phyloP scores from a whole-genome alignment of 257 asterid species.

The Coffea eugenioides region DNA sequence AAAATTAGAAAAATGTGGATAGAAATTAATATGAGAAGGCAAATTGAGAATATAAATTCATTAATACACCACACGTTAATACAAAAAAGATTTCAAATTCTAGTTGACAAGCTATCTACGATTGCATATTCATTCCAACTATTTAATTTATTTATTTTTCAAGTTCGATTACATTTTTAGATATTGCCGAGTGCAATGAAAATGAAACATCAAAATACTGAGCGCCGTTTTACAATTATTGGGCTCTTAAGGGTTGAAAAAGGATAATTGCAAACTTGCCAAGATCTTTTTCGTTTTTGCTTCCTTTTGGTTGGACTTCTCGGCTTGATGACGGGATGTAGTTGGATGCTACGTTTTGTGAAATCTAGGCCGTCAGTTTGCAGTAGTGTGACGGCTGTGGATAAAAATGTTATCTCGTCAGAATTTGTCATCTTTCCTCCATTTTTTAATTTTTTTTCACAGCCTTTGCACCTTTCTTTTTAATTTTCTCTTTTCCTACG shows the following conservation, averaged over 20 bases:
- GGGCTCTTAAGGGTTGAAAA: neutral
- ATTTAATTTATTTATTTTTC: neutral
- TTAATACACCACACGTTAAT: neutral
- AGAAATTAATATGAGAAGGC: no score
- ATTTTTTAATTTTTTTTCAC: neutral
- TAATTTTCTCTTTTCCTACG: neutral
- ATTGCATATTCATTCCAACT: no score
- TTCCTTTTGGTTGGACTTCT: neutral
- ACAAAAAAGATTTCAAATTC: neutral
- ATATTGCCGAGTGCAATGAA: neutral
- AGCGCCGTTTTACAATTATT: neutral
- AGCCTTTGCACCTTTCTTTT: neutral
- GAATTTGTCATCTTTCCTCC: neutral
- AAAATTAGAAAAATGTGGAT: no score
- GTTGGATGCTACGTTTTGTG: neutral
- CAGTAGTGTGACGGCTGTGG: conserved; percentile 4
- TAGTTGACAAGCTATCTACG: neutral
- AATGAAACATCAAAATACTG: neutral
- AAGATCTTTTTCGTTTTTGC: conserved; percentile 21
- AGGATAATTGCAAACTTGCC: neutral
- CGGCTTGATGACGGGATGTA: neutral
- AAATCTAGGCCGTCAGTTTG: conserved; percentile 16
- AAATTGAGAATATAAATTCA: neutral
- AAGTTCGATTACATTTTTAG: neutral
- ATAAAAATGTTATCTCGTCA: conserved; percentile 7